Conservation (phyloP, 768 basidiomycete species). For the Suillus plorans region DNA sequence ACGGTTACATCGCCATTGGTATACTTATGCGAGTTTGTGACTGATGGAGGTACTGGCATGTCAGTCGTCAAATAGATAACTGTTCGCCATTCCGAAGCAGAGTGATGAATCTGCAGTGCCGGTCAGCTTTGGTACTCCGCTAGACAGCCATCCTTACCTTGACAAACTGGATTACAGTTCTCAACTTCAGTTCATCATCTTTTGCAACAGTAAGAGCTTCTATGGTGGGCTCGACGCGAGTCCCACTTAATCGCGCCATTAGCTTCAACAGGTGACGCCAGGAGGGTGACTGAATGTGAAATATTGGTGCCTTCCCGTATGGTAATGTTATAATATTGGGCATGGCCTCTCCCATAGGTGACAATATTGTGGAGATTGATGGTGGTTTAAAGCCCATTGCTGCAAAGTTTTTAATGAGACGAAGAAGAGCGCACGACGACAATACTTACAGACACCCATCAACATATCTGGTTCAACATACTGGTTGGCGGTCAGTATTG, state of each 20-base stretch:
- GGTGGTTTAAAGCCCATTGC: constrained; percentile 71
- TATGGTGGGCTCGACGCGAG: constrained; percentile 68
- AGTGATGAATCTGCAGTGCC: constrained; percentile 51
- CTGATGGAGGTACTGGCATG: constrained; percentile 51
- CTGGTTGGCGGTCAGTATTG: constrained; percentile 30
- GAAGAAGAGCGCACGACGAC: neutral
- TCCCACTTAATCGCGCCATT: constrained; percentile 70
- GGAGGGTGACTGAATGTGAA: constrained; percentile 71
- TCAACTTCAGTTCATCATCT: constrained; percentile 54
- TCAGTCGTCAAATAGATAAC: constrained; percentile 80
- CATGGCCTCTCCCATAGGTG: constrained; percentile 52
- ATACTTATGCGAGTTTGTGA: constrained; percentile 47
- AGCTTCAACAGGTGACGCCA: constrained; percentile 76
- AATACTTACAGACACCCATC: constrained; percentile 60
- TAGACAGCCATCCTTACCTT: constrained; percentile 46
- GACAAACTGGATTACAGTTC: constrained; percentile 78
- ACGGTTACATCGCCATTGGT: constrained; percentile 58
- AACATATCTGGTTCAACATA: constrained; percentile 61
- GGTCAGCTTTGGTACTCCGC: constrained; percentile 5
- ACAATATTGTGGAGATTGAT: constrained; percentile 44
- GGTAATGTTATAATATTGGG: constrained; percentile 77
- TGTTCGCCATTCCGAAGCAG: constrained; percentile 66
- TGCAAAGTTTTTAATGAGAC: constrained; percentile 29
- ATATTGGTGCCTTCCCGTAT: constrained; percentile 62
- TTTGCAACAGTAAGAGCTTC: constrained; percentile 63